Evolutionary conservation across 192 early-diverging fungal species (phyloP), one percentile per base, ranked within the genome.

Genomic region (Phlyctochytrium planicorne): DNA sequence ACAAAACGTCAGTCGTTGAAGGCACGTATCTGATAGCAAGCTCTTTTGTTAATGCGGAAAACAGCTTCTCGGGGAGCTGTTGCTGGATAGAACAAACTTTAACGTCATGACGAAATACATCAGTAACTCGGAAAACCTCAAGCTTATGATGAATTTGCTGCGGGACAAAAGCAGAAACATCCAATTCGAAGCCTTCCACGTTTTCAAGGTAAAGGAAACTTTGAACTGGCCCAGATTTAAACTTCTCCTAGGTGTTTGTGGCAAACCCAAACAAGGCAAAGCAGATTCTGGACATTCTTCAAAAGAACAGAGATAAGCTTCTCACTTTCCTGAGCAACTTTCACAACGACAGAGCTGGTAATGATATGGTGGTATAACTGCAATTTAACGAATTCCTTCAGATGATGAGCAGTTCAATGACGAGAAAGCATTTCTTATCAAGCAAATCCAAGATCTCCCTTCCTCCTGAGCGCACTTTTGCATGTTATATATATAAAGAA

Each of bases 101-200:
- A 86, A 82, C 64, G 88, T 96, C 59, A 99, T 99, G 97, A 92
- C 92, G 33, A 80, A 87, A 59, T 99, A 93, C 78, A 99, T 99
- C 71, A 84, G 85, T 69, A 89, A 84, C 63, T 86, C 92, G 63
- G 93, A 91, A 47, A 98, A 99, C 70, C 79, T 99, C 60, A 97
- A 97, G 79, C 84, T 97, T 69, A 94, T 98, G 87, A 99, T 99
- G 97, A 97, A 92, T 65, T 78, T 96, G 60, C 80, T 99, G 57
- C 86, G 93, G 61, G 94, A 98, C 77, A 91, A 86, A 72, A 96
- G 94, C 75, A 88, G 93, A 71, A 99, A 97, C 73, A 99, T 99
- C 68, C 97, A 98, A 80, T 98, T 97, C 79, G 97, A 99, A 78
- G 97, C 97, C 0, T 99, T 99, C 85, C 97, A 99, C 81, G 95